Evolutionary conservation across 768 basidiomycete species (phyloP).

Genomic region (Gymnopilus junonius): DNA sequence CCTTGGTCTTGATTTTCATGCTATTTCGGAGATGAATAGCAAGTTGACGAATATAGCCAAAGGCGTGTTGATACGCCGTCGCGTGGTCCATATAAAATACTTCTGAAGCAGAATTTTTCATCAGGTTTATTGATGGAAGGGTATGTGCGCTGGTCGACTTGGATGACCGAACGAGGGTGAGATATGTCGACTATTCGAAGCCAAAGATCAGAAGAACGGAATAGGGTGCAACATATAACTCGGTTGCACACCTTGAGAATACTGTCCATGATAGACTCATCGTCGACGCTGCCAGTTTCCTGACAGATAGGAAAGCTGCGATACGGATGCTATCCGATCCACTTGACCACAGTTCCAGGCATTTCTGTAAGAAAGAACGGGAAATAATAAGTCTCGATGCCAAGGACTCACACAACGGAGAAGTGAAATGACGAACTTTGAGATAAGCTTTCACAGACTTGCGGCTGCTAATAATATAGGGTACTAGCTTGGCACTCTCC

Average conservation of each 20-base stretch:
- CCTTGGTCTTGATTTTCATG: slow-evolving; percentile 89
- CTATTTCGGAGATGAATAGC: slow-evolving; percentile 92
- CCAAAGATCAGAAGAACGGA: neutral
- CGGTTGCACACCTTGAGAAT: slow-evolving; percentile 76
- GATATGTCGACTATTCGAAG: slow-evolving; percentile 77
- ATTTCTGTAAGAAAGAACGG: slow-evolving; percentile 57
- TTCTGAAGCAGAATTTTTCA: slow-evolving; percentile 98
- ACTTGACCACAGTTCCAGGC: slow-evolving; percentile 83
- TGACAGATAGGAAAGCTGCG: slow-evolving; percentile 82
- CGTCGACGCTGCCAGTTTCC: slow-evolving; percentile 79
- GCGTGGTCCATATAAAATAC: slow-evolving; percentile 81
- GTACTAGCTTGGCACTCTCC: slow-evolving; percentile 89
- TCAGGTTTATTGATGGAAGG: slow-evolving; percentile 89
- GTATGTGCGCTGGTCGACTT: slow-evolving; percentile 88
- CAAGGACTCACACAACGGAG: no score
- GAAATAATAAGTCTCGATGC: neutral
- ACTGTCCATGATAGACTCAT: slow-evolving; percentile 81
- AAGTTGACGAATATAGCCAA: slow-evolving; percentile 93
- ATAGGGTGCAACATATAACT: neutral
- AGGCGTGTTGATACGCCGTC: slow-evolving; percentile 89
- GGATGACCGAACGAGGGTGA: slow-evolving; percentile 80
- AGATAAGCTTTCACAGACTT: slow-evolving; percentile 87
- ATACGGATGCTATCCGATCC: slow-evolving; percentile 83
- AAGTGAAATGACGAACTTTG: slow-evolving; percentile 61
- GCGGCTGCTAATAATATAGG: slow-evolving; percentile 83